Base-by-base conservation (phyloP, 139 green algal species). In the Haematococcus lacustris region DNA sequence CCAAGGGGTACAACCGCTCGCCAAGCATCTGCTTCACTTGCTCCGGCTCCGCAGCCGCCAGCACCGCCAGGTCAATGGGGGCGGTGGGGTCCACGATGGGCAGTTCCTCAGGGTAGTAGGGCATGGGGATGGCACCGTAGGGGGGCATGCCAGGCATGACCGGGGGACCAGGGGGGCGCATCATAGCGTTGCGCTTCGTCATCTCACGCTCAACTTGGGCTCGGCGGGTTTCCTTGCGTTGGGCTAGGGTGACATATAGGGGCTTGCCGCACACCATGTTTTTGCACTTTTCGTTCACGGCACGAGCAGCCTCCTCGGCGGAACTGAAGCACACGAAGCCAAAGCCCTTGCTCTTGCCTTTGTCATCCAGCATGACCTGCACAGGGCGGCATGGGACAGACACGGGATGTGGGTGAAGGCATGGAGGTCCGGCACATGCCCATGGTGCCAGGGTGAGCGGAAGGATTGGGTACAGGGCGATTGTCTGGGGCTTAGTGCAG, bases 301-400 rank as follows among this genome's bases (percentile, higher is more conserved):
- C 92, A 3, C 82, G 78, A 0, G 89, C 91, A 43, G 92, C 92
- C 78, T 96, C 91, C 69, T 96, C 90, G 66, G 85, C 82, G 47
- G 68, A 85, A 75, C 77, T 89, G 85, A 89, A 96, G 90, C 91
- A 96, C n/a, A 97, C 92, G 73, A 97, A 97, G 67, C 92, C 92
- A 78, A 96, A 96, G 68, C 92, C 90, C 65, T 83, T 83, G 71
- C 79, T 86, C 83, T 94, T 94, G 80, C 77, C 82, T 39, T 73
- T 82, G 4, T 77, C 61, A 78, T 96, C 92, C 37, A 71, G 73
- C 92, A 97, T 97, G 30, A 96, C 88, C 75, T 85, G 77, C 7
- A 70, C 64, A 53, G 25, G 51, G 30, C n/a, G n/a, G n/a, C n/a
- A n/a, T n/a, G n/a, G n/a, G n/a, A n/a, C n/a, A n/a, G n/a, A n/a